Evolutionary conservation across 192 early-diverging fungal species (phyloP).

Genomic region (Umbelopsis vinacea): DNA sequence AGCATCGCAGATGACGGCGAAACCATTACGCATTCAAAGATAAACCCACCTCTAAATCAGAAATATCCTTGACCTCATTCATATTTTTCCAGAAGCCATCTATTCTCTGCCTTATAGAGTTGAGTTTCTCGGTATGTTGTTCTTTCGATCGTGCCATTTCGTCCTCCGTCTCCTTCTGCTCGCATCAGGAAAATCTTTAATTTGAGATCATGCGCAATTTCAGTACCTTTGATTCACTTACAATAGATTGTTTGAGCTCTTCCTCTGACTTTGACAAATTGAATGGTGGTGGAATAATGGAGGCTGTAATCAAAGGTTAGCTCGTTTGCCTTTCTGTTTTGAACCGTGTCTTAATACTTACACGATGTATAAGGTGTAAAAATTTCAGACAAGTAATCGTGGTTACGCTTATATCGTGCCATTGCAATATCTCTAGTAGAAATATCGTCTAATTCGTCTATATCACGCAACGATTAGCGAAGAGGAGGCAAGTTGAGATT

Average conservation of each 20-base stretch:
- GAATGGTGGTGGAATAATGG: conserved; percentile 38
- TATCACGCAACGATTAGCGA: not conserved
- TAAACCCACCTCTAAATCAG: conserved; percentile 39
- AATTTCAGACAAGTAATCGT: conserved; percentile 69
- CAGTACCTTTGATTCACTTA: conserved; percentile 9
- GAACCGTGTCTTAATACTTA: conserved; percentile 30
- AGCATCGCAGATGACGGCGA: no score
- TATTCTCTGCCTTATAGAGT: conserved; percentile 39
- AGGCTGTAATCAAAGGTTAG: conserved; percentile 25
- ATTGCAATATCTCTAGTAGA: conserved; percentile 65
- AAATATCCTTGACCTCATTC: conserved; percentile 45
- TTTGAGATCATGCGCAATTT: conserved; percentile 17
- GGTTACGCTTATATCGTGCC: conserved; percentile 64
- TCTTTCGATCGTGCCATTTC: conserved; percentile 35
- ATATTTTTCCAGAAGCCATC: conserved; percentile 41
- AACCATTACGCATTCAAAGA: no score
- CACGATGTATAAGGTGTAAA: conserved; percentile 64
- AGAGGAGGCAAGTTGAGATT: not conserved
- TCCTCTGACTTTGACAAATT: conserved; percentile 35
- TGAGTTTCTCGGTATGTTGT: conserved; percentile 48
- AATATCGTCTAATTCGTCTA: conserved; percentile 64
- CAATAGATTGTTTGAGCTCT: conserved; percentile 30
- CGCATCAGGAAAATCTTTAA: conserved; percentile 3
- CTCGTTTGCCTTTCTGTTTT: not conserved
- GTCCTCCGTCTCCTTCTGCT: conserved; percentile 35